A percentile compares a stretch with the other conserved stretches of the same genome.
Conservation (phyloP, 768 basidiomycete species). For the Lepiota subincarnata region DNA sequence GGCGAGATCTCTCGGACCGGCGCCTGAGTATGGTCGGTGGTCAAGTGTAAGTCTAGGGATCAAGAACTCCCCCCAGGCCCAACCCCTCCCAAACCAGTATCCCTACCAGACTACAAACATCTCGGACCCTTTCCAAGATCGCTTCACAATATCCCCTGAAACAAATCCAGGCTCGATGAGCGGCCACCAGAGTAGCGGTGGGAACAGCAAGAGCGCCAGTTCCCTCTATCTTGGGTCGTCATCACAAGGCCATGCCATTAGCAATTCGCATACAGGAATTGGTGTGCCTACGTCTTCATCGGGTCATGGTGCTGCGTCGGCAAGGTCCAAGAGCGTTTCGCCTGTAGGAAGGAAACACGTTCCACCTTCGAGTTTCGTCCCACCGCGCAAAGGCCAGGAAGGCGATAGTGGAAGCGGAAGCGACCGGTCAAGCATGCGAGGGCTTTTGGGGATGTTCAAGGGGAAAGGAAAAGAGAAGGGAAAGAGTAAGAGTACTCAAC, state of each 20-base stretch:
- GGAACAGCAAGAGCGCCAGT: not conserved
- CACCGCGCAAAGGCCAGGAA: not conserved
- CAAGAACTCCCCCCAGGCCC: no score
- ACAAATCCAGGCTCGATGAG: not conserved
- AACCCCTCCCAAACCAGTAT: no score
- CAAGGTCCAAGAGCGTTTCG: constrained; percentile 3
- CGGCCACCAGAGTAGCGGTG: constrained; percentile 6
- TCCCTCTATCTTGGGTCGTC: not conserved
- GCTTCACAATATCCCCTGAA: no score
- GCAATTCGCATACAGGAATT: not conserved
- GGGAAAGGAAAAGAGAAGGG: not conserved
- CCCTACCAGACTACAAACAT: not conserved
- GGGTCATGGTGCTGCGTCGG: not conserved
- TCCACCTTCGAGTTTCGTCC: constrained; percentile 7
- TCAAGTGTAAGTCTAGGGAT: no score
- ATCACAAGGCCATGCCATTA: not conserved
- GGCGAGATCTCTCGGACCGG: no score
- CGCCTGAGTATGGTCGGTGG: no score
- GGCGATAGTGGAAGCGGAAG: not conserved
- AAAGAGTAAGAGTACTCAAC: not conserved
- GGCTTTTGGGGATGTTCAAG: constrained; percentile 5
- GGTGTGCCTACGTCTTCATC: not conserved
- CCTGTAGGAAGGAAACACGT: not conserved
- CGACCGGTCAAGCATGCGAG: not conserved
- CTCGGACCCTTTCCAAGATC: not conserved